phyloP scores from a whole-genome alignment of 2,329 filamentous ascomycete genomes.

The Cryphonectria parasitica region DNA sequence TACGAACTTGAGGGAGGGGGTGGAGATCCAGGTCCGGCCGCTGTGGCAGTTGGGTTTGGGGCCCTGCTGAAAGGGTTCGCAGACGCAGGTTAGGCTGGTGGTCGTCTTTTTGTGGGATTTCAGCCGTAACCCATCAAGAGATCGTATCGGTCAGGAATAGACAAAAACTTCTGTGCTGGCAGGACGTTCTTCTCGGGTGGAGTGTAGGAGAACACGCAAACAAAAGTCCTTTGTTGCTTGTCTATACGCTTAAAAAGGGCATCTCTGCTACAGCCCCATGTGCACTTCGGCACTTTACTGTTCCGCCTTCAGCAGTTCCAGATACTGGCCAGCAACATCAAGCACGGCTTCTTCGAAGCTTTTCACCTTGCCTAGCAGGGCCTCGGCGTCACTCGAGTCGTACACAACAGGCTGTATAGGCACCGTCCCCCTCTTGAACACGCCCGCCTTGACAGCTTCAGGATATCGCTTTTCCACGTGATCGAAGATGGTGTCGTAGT shows the following conservation, averaged over 20 bases:
- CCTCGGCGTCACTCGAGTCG: slow-evolving; percentile 23
- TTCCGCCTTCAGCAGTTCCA: slow-evolving; percentile 7
- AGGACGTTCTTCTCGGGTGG: too few species aligned
- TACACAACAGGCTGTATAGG: slow-evolving; percentile 22
- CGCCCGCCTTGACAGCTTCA: slow-evolving; percentile 32
- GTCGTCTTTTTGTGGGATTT: too few species aligned
- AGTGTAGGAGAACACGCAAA: too few species aligned
- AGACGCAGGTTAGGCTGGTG: too few species aligned
- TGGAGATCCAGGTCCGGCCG: background rate
- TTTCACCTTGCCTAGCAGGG: slow-evolving; percentile 4
- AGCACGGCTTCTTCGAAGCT: background rate
- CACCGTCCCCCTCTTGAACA: slow-evolving; percentile 33
- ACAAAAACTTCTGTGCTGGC: too few species aligned
- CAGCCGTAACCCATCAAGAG: too few species aligned
- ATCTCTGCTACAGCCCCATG: background rate
- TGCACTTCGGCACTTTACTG: background rate
- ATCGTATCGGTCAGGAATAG: too few species aligned
- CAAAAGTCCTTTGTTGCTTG: too few species aligned
- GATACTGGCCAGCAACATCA: background rate
- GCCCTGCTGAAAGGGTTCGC: too few species aligned
- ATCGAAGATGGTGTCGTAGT: slow-evolving; percentile 32
- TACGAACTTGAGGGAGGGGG: background rate
- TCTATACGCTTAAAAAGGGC: too few species aligned
- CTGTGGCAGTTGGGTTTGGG: background rate
- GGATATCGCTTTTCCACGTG: slow-evolving; percentile 33